Evolutionary conservation across 2,329 filamentous ascomycete species (phyloP).

Genomic region (Colletotrichum camelliae): DNA sequence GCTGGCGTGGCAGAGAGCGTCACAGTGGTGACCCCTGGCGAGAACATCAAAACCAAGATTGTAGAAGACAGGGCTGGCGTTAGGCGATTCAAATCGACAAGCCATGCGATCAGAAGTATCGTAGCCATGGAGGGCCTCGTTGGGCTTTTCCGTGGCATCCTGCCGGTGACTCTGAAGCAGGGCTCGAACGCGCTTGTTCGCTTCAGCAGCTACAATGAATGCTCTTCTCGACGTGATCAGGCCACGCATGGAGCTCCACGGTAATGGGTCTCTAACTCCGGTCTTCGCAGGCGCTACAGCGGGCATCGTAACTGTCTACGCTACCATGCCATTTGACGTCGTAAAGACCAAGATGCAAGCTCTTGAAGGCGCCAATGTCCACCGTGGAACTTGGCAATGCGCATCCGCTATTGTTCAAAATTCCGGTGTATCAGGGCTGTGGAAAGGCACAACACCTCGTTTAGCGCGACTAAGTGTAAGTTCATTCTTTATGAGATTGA

Average conservation of each 20-base stretch:
- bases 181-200: conserved; percentile 27
- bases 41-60: conserved; percentile 30
- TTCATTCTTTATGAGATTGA: neutral
- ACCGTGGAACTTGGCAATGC: neutral
- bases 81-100: conserved; percentile 1
- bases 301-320: conserved; percentile 27
- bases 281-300: conserved; percentile 22
- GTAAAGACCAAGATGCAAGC: conserved; percentile 29
- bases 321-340: conserved; percentile 28
- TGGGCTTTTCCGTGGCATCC: conserved; percentile 23
- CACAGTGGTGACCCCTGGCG: conserved; percentile 30
- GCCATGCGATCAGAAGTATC: neutral
- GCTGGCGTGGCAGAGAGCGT: conserved; percentile 27
- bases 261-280: conserved; percentile 6
- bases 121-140: neutral
- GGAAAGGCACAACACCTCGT: neutral
- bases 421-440: neutral
- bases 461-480: conserved; percentile 2
- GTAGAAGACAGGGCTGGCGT: conserved; percentile 27
- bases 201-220: conserved; percentile 27
- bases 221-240: conserved; percentile 21
- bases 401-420: neutral
- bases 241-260: neutral
- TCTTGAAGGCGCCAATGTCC: neutral
- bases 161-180: conserved; percentile 27